A percentile compares a stretch with the other conserved stretches of the same genome.
Evolutionary conservation across 2,329 filamentous ascomycete species (phyloP).

Genomic region (Phaeophleospora eucalypticola): DNA sequence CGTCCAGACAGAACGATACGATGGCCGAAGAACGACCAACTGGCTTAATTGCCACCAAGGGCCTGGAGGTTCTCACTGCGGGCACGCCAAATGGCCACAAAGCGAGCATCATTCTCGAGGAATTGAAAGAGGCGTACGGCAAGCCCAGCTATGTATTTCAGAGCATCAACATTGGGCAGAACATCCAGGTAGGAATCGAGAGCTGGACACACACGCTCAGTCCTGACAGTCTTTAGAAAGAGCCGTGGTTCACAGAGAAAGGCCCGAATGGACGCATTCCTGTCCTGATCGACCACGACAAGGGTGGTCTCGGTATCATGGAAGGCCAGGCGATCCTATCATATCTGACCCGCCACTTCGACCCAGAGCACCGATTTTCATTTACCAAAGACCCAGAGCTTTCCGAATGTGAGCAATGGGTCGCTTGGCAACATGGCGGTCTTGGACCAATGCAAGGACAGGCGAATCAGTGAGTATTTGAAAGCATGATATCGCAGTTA

Average conservation of each 20-base stretch:
- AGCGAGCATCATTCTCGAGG: constrained; percentile 59
- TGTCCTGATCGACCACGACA: constrained; percentile 63
- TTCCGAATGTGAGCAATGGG: constrained; percentile 54
- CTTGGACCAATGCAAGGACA: constrained; percentile 37
- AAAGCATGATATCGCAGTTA: constrained; percentile 1
- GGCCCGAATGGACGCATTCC: constrained; percentile 64
- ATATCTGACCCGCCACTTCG: constrained; percentile 45
- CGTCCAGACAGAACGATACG: constrained; percentile 6
- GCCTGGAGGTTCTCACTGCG: constrained; percentile 62
- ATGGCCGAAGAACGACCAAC: constrained; percentile 42
- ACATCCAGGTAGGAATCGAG: constrained; percentile 47
- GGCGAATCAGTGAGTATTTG: constrained; percentile 32
- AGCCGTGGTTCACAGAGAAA: constrained; percentile 61
- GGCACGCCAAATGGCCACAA: constrained; percentile 50
- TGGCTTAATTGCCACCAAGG: constrained; percentile 58
- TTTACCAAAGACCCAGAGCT: constrained; percentile 47
- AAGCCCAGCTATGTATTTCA: constrained; percentile 56
- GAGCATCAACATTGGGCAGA: constrained; percentile 55
- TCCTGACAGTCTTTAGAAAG: constrained; percentile 39
- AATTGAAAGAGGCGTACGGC: constrained; percentile 62
- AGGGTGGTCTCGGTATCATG: constrained; percentile 51
- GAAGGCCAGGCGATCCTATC: constrained; percentile 43
- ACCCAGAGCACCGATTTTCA: constrained; percentile 44
- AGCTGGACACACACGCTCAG: background rate
- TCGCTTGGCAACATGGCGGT: constrained; percentile 50